Conservation (phyloP, 805 yeast species). For the Lachancea sp. region DNA sequence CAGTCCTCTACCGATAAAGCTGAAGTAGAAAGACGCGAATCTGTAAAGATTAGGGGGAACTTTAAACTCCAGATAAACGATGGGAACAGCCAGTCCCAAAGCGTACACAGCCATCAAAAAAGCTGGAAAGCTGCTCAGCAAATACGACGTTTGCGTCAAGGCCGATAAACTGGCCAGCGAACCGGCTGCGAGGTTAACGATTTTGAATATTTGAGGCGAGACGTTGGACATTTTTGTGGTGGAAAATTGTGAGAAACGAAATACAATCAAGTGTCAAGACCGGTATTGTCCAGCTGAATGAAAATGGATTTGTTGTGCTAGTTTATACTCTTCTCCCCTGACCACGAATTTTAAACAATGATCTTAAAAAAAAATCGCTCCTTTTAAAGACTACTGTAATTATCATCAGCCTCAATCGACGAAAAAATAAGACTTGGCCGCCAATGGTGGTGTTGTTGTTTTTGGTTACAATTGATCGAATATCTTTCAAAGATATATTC, state of each 20-base stretch:
- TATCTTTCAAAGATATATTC: constrained; percentile 7
- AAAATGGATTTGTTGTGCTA: too few species aligned
- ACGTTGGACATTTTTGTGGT: constrained; percentile 4
- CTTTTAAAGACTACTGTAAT: not conserved
- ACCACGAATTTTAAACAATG: too few species aligned
- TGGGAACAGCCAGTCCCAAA: constrained; percentile 46
- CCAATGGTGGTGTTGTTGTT: not conserved
- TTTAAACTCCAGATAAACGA: constrained; percentile 41
- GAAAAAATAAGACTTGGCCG: not conserved
- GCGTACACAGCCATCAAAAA: constrained; percentile 57
- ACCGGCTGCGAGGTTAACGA: constrained; percentile 50
- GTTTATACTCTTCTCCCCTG: too few species aligned
- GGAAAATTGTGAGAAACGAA: not conserved
- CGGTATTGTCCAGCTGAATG: too few species aligned
- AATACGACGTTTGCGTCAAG: constrained; percentile 18
- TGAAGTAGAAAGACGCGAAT: constrained; percentile 61
- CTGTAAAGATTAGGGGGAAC: constrained; percentile 53
- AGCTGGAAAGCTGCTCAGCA: constrained; percentile 25
- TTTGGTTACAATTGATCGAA: constrained; percentile 4
- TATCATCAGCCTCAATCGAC: not conserved
- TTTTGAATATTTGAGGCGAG: constrained; percentile 25
- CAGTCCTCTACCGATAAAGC: constrained; percentile 53
- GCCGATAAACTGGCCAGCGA: constrained; percentile 39
- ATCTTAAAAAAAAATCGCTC: too few species aligned
- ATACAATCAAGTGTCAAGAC: too few species aligned